Evolutionary conservation across 1,284 basidiomycete species (phyloP), one percentile per base, ranked within the genome.

Genomic region (Boletellus deceptivus): DNA sequence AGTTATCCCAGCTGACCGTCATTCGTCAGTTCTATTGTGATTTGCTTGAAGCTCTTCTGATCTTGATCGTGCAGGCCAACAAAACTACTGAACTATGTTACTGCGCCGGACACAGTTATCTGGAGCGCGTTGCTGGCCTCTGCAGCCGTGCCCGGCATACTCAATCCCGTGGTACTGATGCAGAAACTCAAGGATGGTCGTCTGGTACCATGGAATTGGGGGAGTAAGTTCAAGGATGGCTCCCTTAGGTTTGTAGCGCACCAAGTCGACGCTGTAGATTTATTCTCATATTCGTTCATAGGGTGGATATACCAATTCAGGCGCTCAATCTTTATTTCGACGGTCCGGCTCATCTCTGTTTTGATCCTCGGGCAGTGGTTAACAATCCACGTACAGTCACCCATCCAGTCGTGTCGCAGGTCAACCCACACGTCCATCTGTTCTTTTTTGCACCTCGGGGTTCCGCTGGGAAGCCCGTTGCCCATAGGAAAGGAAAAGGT

Each of bases 381-480:
- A 17, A 55, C 43, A 11, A 43, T 38, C 18, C 18, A 35, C 48
- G 49, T 52, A 8, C 58, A 93, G 94, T 97, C 53, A 98, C 94
- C 56, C 89, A 97, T 68, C 91, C 93, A 2, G 89, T 98, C 43
- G 96, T 99, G 33, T 94, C 91, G 1, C 95, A 95, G 73, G 94
- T 92, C 27, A 99, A 98, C 63, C 96, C 95, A 0, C 97, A 99
- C 68, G 93, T 99, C 11, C 96, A 98, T 69, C 62, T 98, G n/a
- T 99, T 99, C 74, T 96, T 97, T 73, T 98, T 98, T 63, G 93
- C 93, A 1, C 90, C 93, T 27, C 80, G 92, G 60, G 96, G 96
- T 4, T 93, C 93, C 0, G 93, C 95, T 3, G 96, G 96, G 25
- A 87, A 87, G 60, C 95, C 95, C 0, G 95, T 98, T 1, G 91